Evolutionary conservation across 768 basidiomycete genomes (phyloP).

Genomic region (Strobilomyces dryophilus): DNA sequence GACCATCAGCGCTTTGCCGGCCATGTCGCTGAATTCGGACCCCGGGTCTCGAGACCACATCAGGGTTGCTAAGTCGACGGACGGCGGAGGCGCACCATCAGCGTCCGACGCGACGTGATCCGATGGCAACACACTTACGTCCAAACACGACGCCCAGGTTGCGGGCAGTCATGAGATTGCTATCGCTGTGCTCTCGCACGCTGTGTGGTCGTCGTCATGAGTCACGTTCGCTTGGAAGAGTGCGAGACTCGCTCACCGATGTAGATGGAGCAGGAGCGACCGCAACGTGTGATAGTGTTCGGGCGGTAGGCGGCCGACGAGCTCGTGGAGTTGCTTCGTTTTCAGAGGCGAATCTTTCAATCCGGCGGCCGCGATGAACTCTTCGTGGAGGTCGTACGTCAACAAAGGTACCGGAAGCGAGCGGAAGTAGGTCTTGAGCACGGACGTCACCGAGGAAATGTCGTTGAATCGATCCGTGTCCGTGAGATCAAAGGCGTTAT

Average conservation of each 20-base stretch:
- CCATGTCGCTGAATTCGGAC: slow-evolving; percentile 97
- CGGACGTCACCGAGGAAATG: slow-evolving; percentile 93
- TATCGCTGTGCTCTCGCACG: slow-evolving; percentile 61
- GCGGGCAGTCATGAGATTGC: slow-evolving; percentile 90
- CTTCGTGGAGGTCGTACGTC: slow-evolving; percentile 87
- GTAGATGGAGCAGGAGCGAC: slow-evolving; percentile 80
- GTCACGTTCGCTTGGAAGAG: background rate
- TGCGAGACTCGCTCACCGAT: slow-evolving; percentile 50
- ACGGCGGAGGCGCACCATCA: background rate
- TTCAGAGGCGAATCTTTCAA: slow-evolving; percentile 62
- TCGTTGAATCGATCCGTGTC: slow-evolving; percentile 94
- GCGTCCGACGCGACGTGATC: background rate
- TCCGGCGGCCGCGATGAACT: slow-evolving; percentile 75
- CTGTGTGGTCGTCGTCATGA: slow-evolving; percentile 22
- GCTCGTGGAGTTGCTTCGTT: slow-evolving; percentile 54
- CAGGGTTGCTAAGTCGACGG: slow-evolving; percentile 65
- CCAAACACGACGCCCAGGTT: slow-evolving; percentile 98
- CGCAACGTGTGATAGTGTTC: slow-evolving; percentile 87
- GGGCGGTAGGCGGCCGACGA: slow-evolving; percentile 74
- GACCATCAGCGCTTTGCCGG: slow-evolving; percentile 87
- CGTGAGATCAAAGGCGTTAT: slow-evolving; percentile 79
- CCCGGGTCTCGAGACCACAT: slow-evolving; percentile 85
- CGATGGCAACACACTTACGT: slow-evolving; percentile 53
- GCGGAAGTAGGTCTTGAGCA: slow-evolving; percentile 95
- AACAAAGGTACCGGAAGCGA: slow-evolving; percentile 87